Conservation (phyloP, 2,329 filamentous ascomycete species). For the Reticulascus tulasneorum region DNA sequence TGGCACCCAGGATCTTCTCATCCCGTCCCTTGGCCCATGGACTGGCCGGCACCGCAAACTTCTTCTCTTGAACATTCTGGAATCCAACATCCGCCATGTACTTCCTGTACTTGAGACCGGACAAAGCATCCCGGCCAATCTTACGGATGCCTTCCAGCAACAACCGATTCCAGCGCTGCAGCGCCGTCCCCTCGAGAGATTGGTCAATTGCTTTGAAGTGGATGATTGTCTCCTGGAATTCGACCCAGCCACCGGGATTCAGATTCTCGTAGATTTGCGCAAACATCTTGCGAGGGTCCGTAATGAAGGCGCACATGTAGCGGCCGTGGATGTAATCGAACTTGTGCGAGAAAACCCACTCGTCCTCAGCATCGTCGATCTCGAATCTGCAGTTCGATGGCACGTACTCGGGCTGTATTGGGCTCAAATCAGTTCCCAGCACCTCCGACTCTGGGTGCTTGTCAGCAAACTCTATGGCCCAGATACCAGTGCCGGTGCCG, state of each 20-base stretch:
- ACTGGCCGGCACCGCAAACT: slow-evolving; percentile 27
- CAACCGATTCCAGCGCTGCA: slow-evolving; percentile 29
- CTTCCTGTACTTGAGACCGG: slow-evolving; percentile 28
- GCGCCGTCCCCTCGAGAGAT: slow-evolving; percentile 25
- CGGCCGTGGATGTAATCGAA: slow-evolving; percentile 12
- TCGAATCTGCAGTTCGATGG: slow-evolving; percentile 34
- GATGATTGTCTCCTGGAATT: slow-evolving; percentile 60
- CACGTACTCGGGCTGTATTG: slow-evolving; percentile 35
- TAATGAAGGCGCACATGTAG: slow-evolving; percentile 28
- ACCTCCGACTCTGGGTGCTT: slow-evolving; percentile 26
- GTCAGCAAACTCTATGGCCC: slow-evolving; percentile 37
- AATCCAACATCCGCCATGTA: slow-evolving; percentile 33
- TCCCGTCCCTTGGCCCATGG: slow-evolving; percentile 31
- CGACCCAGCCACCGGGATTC: slow-evolving; percentile 30
- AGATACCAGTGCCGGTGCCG: slow-evolving; percentile 23
- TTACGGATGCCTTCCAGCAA: slow-evolving; percentile 28
- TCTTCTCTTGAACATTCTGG: slow-evolving; percentile 24
- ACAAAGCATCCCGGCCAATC: slow-evolving; percentile 34
- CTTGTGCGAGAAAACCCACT: slow-evolving; percentile 15
- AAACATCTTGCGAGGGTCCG: slow-evolving; percentile 28
- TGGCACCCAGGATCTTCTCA: slow-evolving; percentile 30
- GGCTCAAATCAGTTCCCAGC: slow-evolving; percentile 34
- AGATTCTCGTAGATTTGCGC: slow-evolving; percentile 32
- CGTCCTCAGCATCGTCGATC: slow-evolving; percentile 30
- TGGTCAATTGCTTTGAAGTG: slow-evolving; percentile 61